A percentile compares a stretch with the other conserved stretches of the same genome.
Conservation (phyloP, 2,329 filamentous ascomycete species). For the Phoma sp. region DNA sequence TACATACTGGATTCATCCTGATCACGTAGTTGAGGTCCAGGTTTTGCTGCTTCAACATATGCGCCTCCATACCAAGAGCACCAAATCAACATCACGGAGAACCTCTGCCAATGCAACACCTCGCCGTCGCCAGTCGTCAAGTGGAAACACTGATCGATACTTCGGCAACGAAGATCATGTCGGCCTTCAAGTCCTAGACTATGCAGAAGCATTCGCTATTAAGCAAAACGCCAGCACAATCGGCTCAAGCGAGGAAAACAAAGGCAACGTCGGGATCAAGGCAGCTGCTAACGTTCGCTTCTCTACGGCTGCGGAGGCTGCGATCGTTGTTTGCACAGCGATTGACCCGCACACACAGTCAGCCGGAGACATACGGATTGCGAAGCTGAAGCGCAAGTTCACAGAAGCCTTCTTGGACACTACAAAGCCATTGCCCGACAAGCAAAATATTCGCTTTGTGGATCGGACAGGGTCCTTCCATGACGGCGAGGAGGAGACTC, state of each 20-base stretch:
- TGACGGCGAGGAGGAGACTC: constrained; percentile 22
- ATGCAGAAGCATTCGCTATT: constrained; percentile 55
- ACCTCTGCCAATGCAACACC: constrained; percentile 33
- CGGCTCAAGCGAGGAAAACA: constrained; percentile 47
- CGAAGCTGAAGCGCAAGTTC: constrained; percentile 53
- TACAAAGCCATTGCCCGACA: constrained; percentile 21
- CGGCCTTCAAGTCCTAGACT: constrained; percentile 57
- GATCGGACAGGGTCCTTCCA: constrained; percentile 8
- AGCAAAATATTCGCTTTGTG: constrained; percentile 23
- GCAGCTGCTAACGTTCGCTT: constrained; percentile 47
- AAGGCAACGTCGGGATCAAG: constrained; percentile 39
- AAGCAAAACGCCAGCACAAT: constrained; percentile 56
- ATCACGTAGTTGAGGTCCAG: constrained; percentile 62
- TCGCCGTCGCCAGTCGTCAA: constrained; percentile 35
- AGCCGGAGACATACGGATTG: constrained; percentile 32
- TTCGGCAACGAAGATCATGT: constrained; percentile 47
- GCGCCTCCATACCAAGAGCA: constrained; percentile 47
- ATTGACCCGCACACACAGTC: constrained; percentile 20
- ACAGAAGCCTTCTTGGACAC: constrained; percentile 51
- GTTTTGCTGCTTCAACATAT: constrained; percentile 60
- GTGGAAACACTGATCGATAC: constrained; percentile 31
- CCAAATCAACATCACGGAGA: constrained; percentile 24
- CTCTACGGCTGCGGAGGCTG: constrained; percentile 43
- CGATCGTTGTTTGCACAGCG: constrained; percentile 35
- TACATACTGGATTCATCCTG: constrained; percentile 62